These are phyloP conservation scores for Amborella trichopoda DNA, from an alignment of 164 flowering plant species.

Conservation along the genomic window DNA sequence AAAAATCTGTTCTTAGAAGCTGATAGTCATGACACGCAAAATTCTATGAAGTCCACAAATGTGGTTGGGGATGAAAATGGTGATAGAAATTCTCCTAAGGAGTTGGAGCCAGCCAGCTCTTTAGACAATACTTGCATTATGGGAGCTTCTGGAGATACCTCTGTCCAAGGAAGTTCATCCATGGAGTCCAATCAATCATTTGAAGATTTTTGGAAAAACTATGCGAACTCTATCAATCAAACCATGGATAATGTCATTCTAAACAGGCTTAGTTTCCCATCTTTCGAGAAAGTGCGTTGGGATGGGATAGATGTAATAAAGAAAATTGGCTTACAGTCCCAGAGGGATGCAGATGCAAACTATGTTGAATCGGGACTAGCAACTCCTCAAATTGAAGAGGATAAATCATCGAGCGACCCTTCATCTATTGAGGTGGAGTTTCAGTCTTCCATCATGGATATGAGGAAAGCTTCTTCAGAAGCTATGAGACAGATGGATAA, in stretches of 20 bases:
- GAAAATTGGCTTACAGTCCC: conserved; percentile 48
- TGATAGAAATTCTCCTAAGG: no score
- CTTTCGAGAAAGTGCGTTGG: conserved; percentile 64
- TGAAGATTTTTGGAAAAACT: conserved; percentile 55
- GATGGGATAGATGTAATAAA: conserved; percentile 56
- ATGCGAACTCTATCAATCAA: conserved; percentile 42
- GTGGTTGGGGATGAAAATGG: conserved; percentile 3
- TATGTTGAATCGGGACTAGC: conserved; percentile 94
- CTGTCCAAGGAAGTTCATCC: conserved; percentile 10
- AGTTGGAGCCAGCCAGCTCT: no score
- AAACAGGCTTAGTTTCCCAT: conserved; percentile 61
- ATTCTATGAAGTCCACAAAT: conserved; percentile 6
- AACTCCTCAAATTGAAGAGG: conserved; percentile 26
- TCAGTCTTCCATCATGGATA: conserved; percentile 54
- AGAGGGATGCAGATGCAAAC: conserved; percentile 52
- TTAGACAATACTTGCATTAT: no score
- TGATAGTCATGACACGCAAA: conserved; percentile 6
- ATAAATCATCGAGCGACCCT: conserved; percentile 16
- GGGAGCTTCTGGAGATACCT: conserved; percentile 3
- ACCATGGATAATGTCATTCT: conserved; percentile 22
- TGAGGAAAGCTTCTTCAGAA: conserved; percentile 63
- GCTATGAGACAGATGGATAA: conserved; percentile 21
- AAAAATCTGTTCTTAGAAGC: conserved; percentile 15
- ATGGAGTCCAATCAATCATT: conserved; percentile 24
- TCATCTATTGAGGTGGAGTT: conserved; percentile 8